Evolutionary conservation across 768 basidiomycete species (phyloP).

Genomic region (Rhodosporidiobolus sp.): DNA sequence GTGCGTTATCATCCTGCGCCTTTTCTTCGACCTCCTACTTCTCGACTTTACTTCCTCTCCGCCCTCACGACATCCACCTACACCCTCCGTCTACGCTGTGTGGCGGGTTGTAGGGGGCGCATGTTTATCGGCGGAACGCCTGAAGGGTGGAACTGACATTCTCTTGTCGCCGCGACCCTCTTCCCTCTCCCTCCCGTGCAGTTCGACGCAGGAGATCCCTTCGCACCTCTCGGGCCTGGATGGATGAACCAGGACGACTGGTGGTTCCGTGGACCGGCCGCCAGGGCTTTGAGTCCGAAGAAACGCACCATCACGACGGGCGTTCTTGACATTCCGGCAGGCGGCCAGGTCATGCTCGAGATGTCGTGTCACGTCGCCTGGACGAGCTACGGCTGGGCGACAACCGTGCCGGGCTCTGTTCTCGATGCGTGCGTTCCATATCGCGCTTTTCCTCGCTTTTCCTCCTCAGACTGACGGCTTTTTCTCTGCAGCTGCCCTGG

Average conservation of each 20-base stretch:
- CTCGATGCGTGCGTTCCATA: constrained; percentile 16
- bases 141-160: too few species aligned
- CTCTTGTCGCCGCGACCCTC: not conserved
- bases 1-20: not conserved
- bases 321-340: constrained; percentile 21
- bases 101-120: too few species aligned
- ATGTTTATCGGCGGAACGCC: too few species aligned
- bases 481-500: not conserved
- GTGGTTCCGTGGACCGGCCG: constrained; percentile 37
- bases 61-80: too few species aligned
- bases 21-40: too few species aligned
- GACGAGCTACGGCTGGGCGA: constrained; percentile 24
- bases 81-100: too few species aligned
- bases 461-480: not conserved
- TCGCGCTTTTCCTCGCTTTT: not conserved
- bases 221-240: constrained; percentile 9
- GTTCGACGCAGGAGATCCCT: not conserved
- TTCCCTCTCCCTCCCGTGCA: not conserved
- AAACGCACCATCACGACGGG: constrained; percentile 2
- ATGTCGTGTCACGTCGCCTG: constrained; percentile 11
- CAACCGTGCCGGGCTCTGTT: not conserved
- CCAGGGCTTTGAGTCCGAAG: too few species aligned
- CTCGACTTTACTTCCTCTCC: too few species aligned
- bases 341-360: constrained; percentile 28
- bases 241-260: constrained; percentile 12